Evolutionary conservation across 768 basidiomycete species (phyloP), one percentile per base, ranked within the genome.

Genomic region (Leccinum uliginosum): DNA sequence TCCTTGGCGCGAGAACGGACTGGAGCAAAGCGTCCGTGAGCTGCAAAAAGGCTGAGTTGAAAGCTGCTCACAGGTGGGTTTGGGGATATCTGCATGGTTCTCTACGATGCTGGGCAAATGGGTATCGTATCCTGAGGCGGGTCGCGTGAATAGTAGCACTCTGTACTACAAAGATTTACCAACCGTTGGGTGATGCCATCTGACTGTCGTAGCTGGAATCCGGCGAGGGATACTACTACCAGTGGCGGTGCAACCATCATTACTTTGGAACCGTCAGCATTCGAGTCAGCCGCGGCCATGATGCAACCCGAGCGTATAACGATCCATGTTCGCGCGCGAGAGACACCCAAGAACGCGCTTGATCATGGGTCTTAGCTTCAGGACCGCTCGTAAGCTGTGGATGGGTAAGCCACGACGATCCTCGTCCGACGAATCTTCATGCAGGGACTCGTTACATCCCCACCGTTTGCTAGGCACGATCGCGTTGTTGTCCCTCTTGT

Each of bases 1-100:
- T 94, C 90, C 56, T 75, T 76, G 40, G 82, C 79, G 24, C 73
- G 76, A 54, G 67, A 66, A 44, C 65, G 62, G 55, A 75, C 77
- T 79, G 47, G 54, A 45, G 14, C 2, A 19, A 24, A 35, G 4
- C 15, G 32, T 51, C n/a, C 43, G 51, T 29, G 49, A 32, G 40
- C 21, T 6, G 11, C 23, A 30, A 24, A 26, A 44, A 44, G 10
- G 24, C 2, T 50, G 45, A 32, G 30, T 35, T 17, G 27, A 4
- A 29, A n/a, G 29, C 14, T 27, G 17, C 67, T 68, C 56, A 69
- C 68, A 34, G 34, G 55, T 56, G 40, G 52, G 51, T 46, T 48
- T 53, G 0, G 51, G 17, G 32, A 48, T 29, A 12, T 44, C 51
- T 15, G 7, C 46, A 14, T 12, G 45, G 35, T 53, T 51, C 48